Evolutionary conservation across 164 flowering plant species (phyloP).

Genomic region (Vitis labrusca): DNA sequence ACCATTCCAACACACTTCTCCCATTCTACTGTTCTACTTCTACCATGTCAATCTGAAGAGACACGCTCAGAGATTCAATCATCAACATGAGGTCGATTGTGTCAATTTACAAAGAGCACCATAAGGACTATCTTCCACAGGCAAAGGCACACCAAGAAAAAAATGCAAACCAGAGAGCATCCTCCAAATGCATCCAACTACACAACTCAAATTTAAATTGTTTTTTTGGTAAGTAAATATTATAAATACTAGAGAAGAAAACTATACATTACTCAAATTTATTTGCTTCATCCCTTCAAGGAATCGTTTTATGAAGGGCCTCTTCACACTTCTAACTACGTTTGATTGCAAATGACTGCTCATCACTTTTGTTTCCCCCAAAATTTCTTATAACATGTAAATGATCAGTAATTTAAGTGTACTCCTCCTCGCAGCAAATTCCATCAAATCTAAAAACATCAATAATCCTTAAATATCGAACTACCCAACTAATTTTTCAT

Average conservation of each 20-base stretch:
- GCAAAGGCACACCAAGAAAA: not conserved
- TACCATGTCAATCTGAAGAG: too few species aligned
- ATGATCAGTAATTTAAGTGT: not conserved
- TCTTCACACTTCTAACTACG: not conserved
- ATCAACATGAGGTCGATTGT: too few species aligned
- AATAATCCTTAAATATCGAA: not conserved
- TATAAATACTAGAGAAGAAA: not conserved
- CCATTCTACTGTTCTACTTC: too few species aligned
- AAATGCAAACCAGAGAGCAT: not conserved
- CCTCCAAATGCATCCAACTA: too few species aligned
- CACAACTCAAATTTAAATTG: too few species aligned
- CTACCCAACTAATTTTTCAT: not conserved
- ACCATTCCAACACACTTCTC: too few species aligned
- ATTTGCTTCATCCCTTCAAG: not conserved
- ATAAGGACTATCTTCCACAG: not conserved
- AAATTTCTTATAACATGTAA: not conserved
- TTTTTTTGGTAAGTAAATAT: too few species aligned
- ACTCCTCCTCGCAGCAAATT: not conserved
- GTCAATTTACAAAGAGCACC: too few species aligned
- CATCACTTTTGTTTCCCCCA: not conserved
- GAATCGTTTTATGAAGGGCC: not conserved
- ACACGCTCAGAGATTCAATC: too few species aligned
- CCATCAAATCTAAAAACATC: not conserved
- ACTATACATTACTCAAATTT: not conserved
- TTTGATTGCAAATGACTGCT: not conserved